Evolutionary conservation across 495 filamentous ascomycete species (phyloP).

Genomic region (Aspergillus baeticus): DNA sequence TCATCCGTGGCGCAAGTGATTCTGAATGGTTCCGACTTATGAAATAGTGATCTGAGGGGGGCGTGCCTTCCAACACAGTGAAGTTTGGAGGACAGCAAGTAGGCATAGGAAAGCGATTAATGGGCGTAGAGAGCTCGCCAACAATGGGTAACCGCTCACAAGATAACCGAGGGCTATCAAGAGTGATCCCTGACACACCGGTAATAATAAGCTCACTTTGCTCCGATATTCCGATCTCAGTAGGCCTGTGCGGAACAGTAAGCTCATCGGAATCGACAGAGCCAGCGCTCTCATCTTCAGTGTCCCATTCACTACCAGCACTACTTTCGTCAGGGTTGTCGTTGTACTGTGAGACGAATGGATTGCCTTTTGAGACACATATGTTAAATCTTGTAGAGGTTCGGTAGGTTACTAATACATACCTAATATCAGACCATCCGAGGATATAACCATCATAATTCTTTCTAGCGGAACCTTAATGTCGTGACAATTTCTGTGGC

Average conservation of each 20-base stretch:
- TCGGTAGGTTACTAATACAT: not conserved
- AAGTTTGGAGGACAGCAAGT: slow-evolving; percentile 36
- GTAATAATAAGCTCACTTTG: slow-evolving; percentile 13
- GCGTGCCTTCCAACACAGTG: slow-evolving; percentile 39
- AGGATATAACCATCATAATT: slow-evolving; percentile 37
- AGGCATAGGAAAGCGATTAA: slow-evolving; percentile 21
- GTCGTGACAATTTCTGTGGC: slow-evolving; percentile 44
- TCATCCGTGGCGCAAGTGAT: slow-evolving; percentile 27
- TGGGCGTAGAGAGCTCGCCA: not conserved
- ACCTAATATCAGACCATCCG: slow-evolving; percentile 20
- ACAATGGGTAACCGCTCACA: not conserved
- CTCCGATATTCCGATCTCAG: not conserved
- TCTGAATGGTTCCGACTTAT: slow-evolving; percentile 13
- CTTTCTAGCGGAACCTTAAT: slow-evolving; percentile 46
- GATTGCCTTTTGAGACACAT: not conserved
- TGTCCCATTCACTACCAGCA: slow-evolving; percentile 34
- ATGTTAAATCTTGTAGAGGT: not conserved
- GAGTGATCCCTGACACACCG: slow-evolving; percentile 11
- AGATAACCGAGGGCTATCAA: not conserved
- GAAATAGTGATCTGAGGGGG: slow-evolving; percentile 52
- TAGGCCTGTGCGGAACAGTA: not conserved
- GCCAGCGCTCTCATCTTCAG: slow-evolving; percentile 17
- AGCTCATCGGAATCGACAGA: slow-evolving; percentile 2
- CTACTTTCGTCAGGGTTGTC: slow-evolving; percentile 32
- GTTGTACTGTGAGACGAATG: slow-evolving; percentile 23